Evolutionary conservation across 2,329 filamentous ascomycete species (phyloP), one percentile per base, ranked within the genome.

Genomic region (Onygenales sp.): DNA sequence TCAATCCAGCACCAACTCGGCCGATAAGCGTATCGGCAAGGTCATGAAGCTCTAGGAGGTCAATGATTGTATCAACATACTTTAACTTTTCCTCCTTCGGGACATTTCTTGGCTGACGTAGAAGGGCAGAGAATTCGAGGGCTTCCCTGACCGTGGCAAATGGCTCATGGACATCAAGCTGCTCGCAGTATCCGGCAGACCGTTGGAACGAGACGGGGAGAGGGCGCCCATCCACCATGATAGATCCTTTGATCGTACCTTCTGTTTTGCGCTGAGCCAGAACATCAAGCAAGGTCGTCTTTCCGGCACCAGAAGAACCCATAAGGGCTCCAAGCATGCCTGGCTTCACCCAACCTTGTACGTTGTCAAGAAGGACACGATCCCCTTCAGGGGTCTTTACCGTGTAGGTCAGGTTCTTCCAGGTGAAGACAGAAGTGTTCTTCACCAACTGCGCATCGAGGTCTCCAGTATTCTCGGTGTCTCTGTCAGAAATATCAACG

Each of bases 11-110:
- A 56, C 90, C 90, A 7, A 88, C 88, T 31, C 93, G 85, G 77
- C 91, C 91, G 50, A 96, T 88, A 45, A 95, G 78, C n/a, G 91
- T 90, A 66, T 94, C 89, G 10, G 90, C 88, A 62, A 93, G 95
- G 50, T 87, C 82, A 57, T 89, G 79, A 90, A 96, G 95, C 43
- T 92, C 89, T 31, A 96, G 75, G 17, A 95, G 80, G 71, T 87
- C 88, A 66, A 96, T 95, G 6, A 95, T 87, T 65, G 95, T 86
- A 44, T 92, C 85, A 21, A 95, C 90, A 58, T 95, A 95, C 4
- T 82, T 86, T 5, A 92, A 70, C 74, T 95, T 95, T 65, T 95
- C 89, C 27, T 79, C 72, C 8, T 77, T 78, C 3, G 87, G 76
- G 14, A 88, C 79, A 51, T 85, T 76, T 48, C 81, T 82, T 0